Percentiles rank a stretch among this genome's conserved stretches.
These are phyloP conservation scores for Lophium mytilinum DNA, from an alignment of 495 filamentous ascomycete genomes.

Conservation along the genomic window DNA sequence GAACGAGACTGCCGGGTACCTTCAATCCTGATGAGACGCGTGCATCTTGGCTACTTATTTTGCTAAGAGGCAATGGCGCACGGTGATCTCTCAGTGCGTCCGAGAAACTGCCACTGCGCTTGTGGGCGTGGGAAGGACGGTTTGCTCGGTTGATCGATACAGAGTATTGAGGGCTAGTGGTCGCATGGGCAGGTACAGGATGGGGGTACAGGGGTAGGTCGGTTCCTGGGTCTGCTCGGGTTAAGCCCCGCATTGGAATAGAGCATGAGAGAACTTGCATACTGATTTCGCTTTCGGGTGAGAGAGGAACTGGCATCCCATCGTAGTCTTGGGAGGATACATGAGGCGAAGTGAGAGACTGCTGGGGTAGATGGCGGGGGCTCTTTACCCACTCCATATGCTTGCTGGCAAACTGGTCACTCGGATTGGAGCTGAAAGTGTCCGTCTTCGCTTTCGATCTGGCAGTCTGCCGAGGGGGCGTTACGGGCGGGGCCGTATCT, in stretches of 20 bases:
- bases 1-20: constrained; percentile 71
- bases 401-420: constrained; percentile 22
- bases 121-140: constrained; percentile 47
- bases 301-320: constrained; percentile 17
- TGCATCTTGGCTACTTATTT: constrained; percentile 38
- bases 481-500: constrained; percentile 39
- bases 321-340: constrained; percentile 21
- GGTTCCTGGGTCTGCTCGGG: constrained; percentile 13
- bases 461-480: constrained; percentile 7
- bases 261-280: constrained; percentile 73
- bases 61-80: constrained; percentile 46
- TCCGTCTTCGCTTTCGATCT: constrained; percentile 11
- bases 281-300: constrained; percentile 46
- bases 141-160: constrained; percentile 13
- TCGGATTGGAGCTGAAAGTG: constrained; percentile 21
- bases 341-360: constrained; percentile 24
- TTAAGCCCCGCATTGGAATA: constrained; percentile 47
- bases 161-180: constrained; percentile 15
- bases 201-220: constrained; percentile 30
- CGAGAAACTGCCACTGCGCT: constrained; percentile 69
- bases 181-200: constrained; percentile 20
- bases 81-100: constrained; percentile 78
- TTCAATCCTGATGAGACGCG: constrained; percentile 16
- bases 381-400: constrained; percentile 24
- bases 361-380: constrained; percentile 23